These are phyloP conservation scores for Globisporangium lucens DNA, from an alignment of 352 stramenopile species.

Conservation along the genomic window DNA sequence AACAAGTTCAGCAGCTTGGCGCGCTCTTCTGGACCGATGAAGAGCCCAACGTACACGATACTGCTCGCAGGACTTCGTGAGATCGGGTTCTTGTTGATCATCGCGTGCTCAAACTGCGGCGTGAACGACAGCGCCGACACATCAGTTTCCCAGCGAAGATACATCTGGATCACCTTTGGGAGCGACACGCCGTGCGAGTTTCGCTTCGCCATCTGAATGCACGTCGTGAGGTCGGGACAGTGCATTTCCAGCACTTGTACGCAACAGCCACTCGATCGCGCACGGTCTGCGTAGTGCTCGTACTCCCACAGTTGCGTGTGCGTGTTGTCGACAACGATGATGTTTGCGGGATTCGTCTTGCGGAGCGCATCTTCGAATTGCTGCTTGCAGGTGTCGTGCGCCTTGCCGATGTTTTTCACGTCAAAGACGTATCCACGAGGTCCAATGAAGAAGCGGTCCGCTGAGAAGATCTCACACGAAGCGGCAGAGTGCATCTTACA, in stretches of 20 bases:
- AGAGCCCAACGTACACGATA: constrained; percentile 52
- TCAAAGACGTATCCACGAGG: constrained; percentile 63
- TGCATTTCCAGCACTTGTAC: constrained; percentile 56
- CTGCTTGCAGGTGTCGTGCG: constrained; percentile 45
- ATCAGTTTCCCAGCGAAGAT: constrained; percentile 58
- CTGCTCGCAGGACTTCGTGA: constrained; percentile 35
- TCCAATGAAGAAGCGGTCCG: constrained; percentile 65
- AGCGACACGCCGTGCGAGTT: constrained; percentile 67
- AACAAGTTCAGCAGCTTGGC: constrained; percentile 33
- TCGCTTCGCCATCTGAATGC: constrained; percentile 47
- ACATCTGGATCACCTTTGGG: constrained; percentile 69
- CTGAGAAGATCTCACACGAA: constrained; percentile 46
- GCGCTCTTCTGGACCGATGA: constrained; percentile 34
- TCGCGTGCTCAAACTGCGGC: constrained; percentile 43
- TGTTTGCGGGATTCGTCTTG: constrained; percentile 7
- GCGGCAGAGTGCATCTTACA: constrained; percentile 21
- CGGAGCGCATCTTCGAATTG: constrained; percentile 37
- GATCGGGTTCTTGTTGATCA: constrained; percentile 47
- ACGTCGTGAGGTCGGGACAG: constrained; percentile 43
- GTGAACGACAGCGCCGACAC: constrained; percentile 29
- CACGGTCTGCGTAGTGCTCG: constrained; percentile 43
- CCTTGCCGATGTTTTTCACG: constrained; percentile 38
- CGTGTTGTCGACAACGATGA: constrained; percentile 77
- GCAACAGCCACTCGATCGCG: constrained; percentile 20
- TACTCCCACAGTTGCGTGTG: constrained; percentile 73